Evolutionary conservation across 2,329 filamentous ascomycete genomes (phyloP).

Genomic region (Penicillium olsonii): DNA sequence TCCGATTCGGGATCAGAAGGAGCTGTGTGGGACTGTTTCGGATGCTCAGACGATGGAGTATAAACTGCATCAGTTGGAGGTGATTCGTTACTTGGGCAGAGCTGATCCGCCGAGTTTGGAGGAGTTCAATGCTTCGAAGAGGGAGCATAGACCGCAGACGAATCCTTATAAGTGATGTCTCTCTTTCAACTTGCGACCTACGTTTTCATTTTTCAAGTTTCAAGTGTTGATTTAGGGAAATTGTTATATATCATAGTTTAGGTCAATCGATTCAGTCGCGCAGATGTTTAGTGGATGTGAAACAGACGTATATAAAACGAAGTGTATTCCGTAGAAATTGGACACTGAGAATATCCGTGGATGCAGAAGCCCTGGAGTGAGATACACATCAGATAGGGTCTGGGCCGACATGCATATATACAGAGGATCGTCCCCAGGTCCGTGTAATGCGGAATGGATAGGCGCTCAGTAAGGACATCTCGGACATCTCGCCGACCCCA

Average conservation of each 20-base stretch:
- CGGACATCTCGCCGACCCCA: constrained; percentile 12
- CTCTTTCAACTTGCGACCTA: no score
- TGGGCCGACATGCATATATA: background rate
- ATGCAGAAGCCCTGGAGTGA: background rate
- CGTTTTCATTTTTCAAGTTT: no score
- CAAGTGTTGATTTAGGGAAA: no score
- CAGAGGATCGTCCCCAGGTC: background rate
- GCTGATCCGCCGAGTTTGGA: background rate
- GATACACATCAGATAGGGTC: background rate
- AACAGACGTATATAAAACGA: no score
- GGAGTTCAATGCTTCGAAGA: background rate
- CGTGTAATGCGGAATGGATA: background rate
- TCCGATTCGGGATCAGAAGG: background rate
- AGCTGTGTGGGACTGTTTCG: constrained; percentile 1
- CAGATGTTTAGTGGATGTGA: no score
- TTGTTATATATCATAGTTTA: no score
- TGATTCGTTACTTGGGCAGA: constrained; percentile 6
- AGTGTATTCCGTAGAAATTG: background rate
- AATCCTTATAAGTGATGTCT: background rate
- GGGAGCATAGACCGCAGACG: background rate
- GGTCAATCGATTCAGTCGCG: no score
- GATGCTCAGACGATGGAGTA: constrained; percentile 10
- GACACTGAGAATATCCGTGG: no score
- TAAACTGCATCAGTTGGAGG: constrained; percentile 9
- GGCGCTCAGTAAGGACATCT: background rate